Evolutionary conservation across 345 rosid genomes (phyloP).

Genomic region (Toxicodendron radicans): DNA sequence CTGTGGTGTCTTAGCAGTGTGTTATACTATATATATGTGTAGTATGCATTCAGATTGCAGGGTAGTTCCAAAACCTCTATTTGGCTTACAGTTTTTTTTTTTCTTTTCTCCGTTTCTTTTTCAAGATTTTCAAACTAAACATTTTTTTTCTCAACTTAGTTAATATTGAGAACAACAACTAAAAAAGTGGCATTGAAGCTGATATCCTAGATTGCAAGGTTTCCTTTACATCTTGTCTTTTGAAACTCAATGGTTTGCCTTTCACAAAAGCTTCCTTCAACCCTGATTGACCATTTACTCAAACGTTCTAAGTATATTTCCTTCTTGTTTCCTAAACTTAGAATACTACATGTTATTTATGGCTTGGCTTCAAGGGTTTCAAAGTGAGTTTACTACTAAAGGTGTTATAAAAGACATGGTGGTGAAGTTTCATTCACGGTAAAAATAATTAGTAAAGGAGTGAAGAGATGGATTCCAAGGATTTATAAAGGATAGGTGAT

Average conservation of each 20-base stretch:
- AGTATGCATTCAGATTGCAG: not conserved
- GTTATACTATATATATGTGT: not conserved
- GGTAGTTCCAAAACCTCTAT: not conserved
- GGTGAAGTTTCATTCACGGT: not conserved
- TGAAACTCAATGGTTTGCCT: not conserved
- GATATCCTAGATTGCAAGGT: not conserved
- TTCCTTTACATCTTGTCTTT: not conserved
- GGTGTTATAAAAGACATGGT: not conserved
- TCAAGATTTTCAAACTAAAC: not conserved
- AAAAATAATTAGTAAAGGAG: conserved; percentile 1
- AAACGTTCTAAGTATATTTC: not conserved
- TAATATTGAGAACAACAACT: not conserved
- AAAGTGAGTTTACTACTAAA: not conserved
- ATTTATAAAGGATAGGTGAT: not conserved
- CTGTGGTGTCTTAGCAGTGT: not conserved
- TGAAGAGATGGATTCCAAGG: not conserved
- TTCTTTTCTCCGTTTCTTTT: not conserved
- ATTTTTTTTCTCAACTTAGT: not conserved
- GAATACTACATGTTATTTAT: not conserved
- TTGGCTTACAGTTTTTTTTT: not conserved
- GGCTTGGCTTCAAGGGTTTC: not conserved
- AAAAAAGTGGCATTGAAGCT: not conserved
- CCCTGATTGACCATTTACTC: not conserved
- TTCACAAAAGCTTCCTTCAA: not conserved
- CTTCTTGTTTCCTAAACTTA: not conserved